Evolutionary conservation across 176 grass and related monocot genomes (phyloP).

Genomic region (Elymus sibiricus): DNA sequence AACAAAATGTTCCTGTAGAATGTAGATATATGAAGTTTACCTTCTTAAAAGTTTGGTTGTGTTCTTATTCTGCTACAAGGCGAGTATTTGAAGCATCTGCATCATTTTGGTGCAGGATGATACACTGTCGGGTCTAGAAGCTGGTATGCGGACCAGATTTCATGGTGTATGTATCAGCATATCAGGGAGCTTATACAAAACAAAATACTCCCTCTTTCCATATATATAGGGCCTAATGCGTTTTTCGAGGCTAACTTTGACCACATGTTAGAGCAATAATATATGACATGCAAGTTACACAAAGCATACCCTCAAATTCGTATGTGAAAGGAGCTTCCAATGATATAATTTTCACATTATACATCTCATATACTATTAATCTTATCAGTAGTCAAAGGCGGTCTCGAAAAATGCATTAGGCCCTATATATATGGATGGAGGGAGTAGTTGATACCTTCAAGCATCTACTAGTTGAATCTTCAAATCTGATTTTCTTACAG

Average conservation of each 20-base stretch:
- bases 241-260: too few species aligned
- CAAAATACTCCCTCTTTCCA: too few species aligned
- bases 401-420: too few species aligned
- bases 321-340: too few species aligned
- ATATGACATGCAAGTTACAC: too few species aligned
- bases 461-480: neutral
- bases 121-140: neutral
- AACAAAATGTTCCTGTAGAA: neutral
- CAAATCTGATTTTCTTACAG: neutral
- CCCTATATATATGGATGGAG: too few species aligned
- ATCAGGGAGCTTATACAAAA: neutral
- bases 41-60: neutral
- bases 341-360: too few species aligned
- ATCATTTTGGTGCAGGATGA: neutral
- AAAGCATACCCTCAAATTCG: too few species aligned
- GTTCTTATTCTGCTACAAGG: neutral
- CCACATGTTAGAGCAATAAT: too few species aligned
- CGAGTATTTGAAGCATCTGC: neutral
- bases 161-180: neutral
- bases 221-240: too few species aligned
- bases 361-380: too few species aligned
- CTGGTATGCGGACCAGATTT: neutral
- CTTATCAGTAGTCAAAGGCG: too few species aligned
- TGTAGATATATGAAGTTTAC: neutral
- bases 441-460: neutral